Evolutionary conservation across 2,329 filamentous ascomycete species (phyloP).

Genomic region (Aaosphaeria arxii): DNA sequence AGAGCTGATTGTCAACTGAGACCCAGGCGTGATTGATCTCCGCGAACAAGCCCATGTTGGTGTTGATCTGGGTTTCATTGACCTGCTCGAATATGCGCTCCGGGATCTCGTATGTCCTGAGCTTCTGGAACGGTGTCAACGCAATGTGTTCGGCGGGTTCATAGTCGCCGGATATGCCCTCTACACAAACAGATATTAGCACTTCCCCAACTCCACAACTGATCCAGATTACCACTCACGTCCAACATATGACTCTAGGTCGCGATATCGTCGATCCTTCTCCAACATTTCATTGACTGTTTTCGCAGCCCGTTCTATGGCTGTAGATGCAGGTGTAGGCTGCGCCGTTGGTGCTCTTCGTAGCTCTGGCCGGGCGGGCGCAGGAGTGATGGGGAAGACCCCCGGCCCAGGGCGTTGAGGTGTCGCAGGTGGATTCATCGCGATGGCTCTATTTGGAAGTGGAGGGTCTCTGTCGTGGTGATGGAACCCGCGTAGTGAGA

Average conservation of each 20-base stretch:
- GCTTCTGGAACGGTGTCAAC: conserved; percentile 87
- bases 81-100: conserved; percentile 91
- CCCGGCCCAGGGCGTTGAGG: conserved; percentile 72
- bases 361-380: conserved; percentile 39
- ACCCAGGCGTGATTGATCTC: conserved; percentile 96
- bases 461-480: conserved; percentile 6
- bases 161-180: conserved; percentile 89
- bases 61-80: conserved; percentile 80
- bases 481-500: conserved; percentile 4
- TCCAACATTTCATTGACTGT: conserved; percentile 79
- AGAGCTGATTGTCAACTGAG: conserved; percentile 90
- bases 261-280: conserved; percentile 77
- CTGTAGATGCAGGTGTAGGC: conserved; percentile 47
- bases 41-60: conserved; percentile 93
- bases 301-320: conserved; percentile 74
- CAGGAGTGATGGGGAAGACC: conserved; percentile 73
- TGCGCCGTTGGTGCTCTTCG: conserved; percentile 20
- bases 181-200: conserved; percentile 48
- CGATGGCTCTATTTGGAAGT: conserved; percentile 18
- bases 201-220: not conserved
- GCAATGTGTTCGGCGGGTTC: conserved; percentile 67
- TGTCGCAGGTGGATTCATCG: conserved; percentile 39
- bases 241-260: conserved; percentile 83
- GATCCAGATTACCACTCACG: conserved; percentile 58
- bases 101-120: conserved; percentile 83